Base-by-base conservation (phyloP, 2,329 filamentous ascomycete species). In the Venturia aucupariae region DNA sequence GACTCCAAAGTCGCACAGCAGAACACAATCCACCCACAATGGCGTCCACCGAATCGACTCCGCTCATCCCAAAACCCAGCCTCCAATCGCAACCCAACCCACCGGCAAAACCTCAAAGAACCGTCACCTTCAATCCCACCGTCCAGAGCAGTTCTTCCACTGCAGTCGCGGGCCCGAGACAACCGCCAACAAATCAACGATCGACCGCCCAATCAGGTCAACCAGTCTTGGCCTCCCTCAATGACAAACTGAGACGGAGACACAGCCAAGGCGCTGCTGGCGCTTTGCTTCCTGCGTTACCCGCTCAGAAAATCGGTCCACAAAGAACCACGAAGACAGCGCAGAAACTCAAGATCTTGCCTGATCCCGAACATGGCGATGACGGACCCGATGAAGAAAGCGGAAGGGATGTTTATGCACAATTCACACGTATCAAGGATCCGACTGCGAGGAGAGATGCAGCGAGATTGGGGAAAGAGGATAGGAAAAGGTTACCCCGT, bases 391-490 rank as follows among this genome's bases (percentile, higher is more conserved):
- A 97, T 67, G 93, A 96, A 71, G 93, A 97, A 76, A 94, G 90
- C 71, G 92, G 92, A 11, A 83, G 92, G 68, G 94, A 99, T 74
- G 94, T 99, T 39, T 99, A 99, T 78, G 93, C 92, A 32, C 94
- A 99, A 75, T 97, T 97, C 75, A 96, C 93, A 10, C 85, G 94
- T 55, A 99, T 99, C 77, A 97, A 97, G 75, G 94, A 99, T 72
- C 92, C 93, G 0, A 96, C 89, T 0, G 94, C 94, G 10, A 82
- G 94, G 67, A 85, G 94, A 71, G 93, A 97, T 80, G 94, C 94
- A 19, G 94, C 94, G 35, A 82, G 92, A 64, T 77, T 99, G 48
- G 94, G 94, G 44, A 99, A 97, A 75, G 92, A 93, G 46, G 94
- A 99, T 74, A 84, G 94, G 65, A 89, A 91, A 68, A 84, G 88